phyloP scores from a whole-genome alignment of 2,329 filamentous ascomycete species.

The Hysterium pulicare region DNA sequence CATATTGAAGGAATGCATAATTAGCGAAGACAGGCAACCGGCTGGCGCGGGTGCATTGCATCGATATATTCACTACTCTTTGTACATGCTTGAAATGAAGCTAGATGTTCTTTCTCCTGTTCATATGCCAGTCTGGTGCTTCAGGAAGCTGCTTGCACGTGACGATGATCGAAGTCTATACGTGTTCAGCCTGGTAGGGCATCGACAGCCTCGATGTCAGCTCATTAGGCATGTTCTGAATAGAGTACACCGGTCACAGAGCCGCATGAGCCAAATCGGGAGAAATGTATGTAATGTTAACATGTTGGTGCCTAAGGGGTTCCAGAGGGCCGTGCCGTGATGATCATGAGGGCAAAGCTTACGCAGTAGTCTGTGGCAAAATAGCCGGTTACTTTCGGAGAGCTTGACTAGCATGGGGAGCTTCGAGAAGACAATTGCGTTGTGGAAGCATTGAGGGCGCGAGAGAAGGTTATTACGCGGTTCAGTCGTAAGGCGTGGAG shows the following conservation, averaged over 20 bases:
- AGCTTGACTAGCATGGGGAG: too few species aligned
- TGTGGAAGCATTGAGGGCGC: too few species aligned
- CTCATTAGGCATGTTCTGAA: too few species aligned
- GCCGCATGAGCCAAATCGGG: slow-evolving; percentile 3
- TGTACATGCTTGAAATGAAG: slow-evolving; percentile 1
- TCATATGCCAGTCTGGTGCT: too few species aligned
- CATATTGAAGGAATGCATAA: slow-evolving; percentile 8
- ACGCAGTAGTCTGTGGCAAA: not conserved
- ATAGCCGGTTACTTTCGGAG: not conserved
- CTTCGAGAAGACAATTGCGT: too few species aligned
- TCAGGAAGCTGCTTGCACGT: too few species aligned
- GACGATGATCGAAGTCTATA: too few species aligned
- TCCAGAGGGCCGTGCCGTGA: not conserved
- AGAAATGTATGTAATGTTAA: not conserved
- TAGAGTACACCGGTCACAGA: too few species aligned
- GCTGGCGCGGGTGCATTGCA: slow-evolving; percentile 17
- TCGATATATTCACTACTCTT: slow-evolving; percentile 18
- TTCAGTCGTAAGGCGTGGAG: too few species aligned
- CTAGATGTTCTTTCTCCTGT: slow-evolving; percentile 2
- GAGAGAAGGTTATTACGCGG: too few species aligned
- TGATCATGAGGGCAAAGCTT: slow-evolving; percentile 1
- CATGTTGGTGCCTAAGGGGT: slow-evolving; percentile 1
- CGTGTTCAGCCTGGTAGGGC: too few species aligned
- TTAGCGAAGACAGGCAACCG: slow-evolving; percentile 11
- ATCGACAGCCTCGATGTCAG: too few species aligned